These are phyloP conservation scores for Berberis thunbergii DNA, from an alignment of 164 flowering plant species.

Conservation along the genomic window DNA sequence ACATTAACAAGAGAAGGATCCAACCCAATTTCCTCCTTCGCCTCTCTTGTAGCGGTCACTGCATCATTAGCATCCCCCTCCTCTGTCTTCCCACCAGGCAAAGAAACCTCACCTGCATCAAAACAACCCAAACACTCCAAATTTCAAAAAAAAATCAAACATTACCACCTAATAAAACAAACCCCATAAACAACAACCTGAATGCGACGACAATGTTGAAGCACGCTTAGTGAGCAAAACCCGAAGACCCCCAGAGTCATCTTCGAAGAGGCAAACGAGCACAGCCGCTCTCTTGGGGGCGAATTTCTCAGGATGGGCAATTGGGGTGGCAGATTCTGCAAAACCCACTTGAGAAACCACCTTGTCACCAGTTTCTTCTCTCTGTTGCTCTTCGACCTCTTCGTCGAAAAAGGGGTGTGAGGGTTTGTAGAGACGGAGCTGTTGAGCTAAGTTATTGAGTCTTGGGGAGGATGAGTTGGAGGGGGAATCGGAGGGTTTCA, in stretches of 20 bases:
- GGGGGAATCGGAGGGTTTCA: neutral
- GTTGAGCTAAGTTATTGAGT: constrained; percentile 48
- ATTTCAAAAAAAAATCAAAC: neutral
- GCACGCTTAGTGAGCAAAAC: constrained; percentile 64
- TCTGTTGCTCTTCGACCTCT: constrained; percentile 29
- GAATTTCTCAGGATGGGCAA: constrained; percentile 30
- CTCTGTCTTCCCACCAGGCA: constrained; percentile 88
- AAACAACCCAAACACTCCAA: neutral
- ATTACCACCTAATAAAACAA: neutral
- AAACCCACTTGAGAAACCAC: constrained; percentile 61
- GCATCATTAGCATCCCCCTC: constrained; percentile 71
- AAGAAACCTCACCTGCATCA: constrained; percentile 73
- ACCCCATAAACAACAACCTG: constrained; percentile 25
- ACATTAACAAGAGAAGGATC: constrained; percentile 77
- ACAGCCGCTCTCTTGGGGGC: constrained; percentile 56
- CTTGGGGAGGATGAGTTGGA: constrained; percentile 10
- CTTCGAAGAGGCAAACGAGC: constrained; percentile 51
- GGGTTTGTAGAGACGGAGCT: constrained; percentile 66
- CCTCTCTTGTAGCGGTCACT: constrained; percentile 80
- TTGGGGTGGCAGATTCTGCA: constrained; percentile 59
- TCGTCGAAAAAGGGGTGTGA: constrained; percentile 23
- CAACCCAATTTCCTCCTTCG: constrained; percentile 89
- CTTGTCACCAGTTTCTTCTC: constrained; percentile 37
- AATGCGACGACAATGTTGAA: constrained; percentile 42
- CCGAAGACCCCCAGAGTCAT: constrained; percentile 34